Conservation (phyloP, 1,139 yeast species). For the Hyphopichia pseudoburtonii region DNA sequence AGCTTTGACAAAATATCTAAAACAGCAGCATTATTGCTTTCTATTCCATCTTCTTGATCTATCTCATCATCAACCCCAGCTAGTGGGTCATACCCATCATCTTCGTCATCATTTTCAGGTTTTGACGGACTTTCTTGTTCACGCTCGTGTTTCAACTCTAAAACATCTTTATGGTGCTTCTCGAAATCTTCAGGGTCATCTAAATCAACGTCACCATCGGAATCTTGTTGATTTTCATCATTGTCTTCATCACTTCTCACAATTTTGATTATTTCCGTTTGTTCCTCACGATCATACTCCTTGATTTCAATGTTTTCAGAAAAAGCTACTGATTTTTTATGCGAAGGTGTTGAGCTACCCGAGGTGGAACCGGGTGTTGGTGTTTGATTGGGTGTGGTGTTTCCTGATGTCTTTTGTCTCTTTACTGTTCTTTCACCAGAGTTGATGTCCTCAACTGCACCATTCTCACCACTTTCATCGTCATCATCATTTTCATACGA, state of each 20-base stretch:
- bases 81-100: conserved; percentile 18
- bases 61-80: conserved; percentile 9
- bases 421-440: conserved; percentile 9
- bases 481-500: conserved; percentile 36
- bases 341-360: conserved; percentile 29
- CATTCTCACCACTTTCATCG: conserved; percentile 22
- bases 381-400: conserved; percentile 3
- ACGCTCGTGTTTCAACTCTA: conserved; percentile 30
- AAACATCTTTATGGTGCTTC: conserved; percentile 30
- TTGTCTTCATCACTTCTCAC: conserved; percentile 21
- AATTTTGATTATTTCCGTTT: conserved; percentile 21
- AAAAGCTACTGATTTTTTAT: conserved; percentile 42
- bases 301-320: conserved; percentile 47
- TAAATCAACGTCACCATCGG: conserved; percentile 15
- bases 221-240: conserved; percentile 17
- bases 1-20: conserved; percentile 38
- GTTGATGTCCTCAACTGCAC: conserved; percentile 11
- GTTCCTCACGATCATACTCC: conserved; percentile 42
- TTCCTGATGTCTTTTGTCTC: conserved; percentile 18
- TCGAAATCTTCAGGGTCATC: conserved; percentile 15
- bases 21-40: conserved; percentile 17
- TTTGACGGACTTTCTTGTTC: conserved; percentile 10
- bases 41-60: conserved; percentile 14
- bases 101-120: conserved; percentile 14
- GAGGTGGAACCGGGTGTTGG: conserved; percentile 17